Evolutionary conservation across 31 red algal genomes (phyloP).

Genomic region (Odonthalia washingtoniensis): DNA sequence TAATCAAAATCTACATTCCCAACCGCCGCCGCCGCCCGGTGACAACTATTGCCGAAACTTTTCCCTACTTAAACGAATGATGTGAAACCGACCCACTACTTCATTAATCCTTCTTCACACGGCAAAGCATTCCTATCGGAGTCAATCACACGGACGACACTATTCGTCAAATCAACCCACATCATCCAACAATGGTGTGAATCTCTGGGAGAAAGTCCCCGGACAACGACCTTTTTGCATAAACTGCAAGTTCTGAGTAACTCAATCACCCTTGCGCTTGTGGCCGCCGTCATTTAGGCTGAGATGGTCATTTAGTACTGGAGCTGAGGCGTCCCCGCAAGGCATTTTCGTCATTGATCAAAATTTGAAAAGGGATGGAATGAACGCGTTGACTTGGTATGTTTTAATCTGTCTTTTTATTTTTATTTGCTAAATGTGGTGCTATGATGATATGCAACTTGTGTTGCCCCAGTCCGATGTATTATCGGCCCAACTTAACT

Average conservation of each 20-base stretch:
- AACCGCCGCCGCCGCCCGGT: too few species aligned
- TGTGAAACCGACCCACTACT: too few species aligned
- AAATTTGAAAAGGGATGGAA: constrained; percentile 73
- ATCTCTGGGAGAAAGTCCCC: too few species aligned
- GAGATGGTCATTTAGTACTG: constrained; percentile 56
- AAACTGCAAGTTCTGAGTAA: too few species aligned
- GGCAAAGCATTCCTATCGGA: constrained; percentile 77
- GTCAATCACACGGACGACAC: constrained; percentile 34
- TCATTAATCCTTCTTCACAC: too few species aligned
- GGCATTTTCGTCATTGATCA: constrained; percentile 52
- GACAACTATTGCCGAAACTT: too few species aligned
- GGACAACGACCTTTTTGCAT: too few species aligned
- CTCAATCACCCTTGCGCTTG: too few species aligned
- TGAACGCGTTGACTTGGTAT: constrained; percentile 51
- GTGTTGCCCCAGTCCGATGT: constrained; percentile 26
- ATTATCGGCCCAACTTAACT: constrained; percentile 42
- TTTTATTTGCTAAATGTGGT: background rate
- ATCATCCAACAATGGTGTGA: too few species aligned
- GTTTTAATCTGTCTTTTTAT: background rate
- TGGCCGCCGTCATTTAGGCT: constrained; percentile 57
- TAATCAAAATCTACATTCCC: too few species aligned
- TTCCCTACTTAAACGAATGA: too few species aligned
- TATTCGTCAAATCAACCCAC: too few species aligned
- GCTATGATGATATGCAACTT: constrained; percentile 26
- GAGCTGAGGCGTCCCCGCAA: constrained; percentile 69